Base-by-base conservation (phyloP, 2,329 filamentous ascomycete genomes). In the Zasmidium cellare region DNA sequence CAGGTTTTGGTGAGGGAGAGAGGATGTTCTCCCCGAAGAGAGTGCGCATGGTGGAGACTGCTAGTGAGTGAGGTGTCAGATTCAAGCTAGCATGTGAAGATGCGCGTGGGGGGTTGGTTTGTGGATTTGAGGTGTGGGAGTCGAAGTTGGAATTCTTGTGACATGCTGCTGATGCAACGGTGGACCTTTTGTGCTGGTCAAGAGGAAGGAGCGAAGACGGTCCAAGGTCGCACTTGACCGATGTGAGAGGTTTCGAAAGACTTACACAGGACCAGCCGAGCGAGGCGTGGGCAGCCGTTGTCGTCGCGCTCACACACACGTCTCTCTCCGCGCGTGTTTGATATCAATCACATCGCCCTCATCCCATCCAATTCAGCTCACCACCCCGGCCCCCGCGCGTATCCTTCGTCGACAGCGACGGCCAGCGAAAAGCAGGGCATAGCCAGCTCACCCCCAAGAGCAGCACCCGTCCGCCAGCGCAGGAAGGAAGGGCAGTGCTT, bases 1-100 rank as follows among this genome's bases (percentile, higher is more conserved):
- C 59, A 12, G 65, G 61, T n/a, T 62, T 60, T 7, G 68, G 66
- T 25, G 63, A 57, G 14, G 68, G 69, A 49, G 63, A 68, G 51
- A 68, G 67, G 31, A 72, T 72, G 56, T 71, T 68, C 60, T 69
- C 64, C 28, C 58, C 59, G 59, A 72, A 72, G 22, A 72, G 68
- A 12, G 70, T 72, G 61, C 67, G 69, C 70, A 72, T 71, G 28
- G 50, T 45, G 55, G 46, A 53, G 56, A 60, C 62, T 63, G 56
- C 35, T 35, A 38, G 22, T 49, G 22, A 25, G n/a, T 18, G 25
- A 25, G n/a, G 46, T 55, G 62, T 64, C 51, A 64, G 62, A 60
- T 9, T 3, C 9, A 24, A 25, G 18, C 18, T 22, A 45, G 23
- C 22, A 28, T 49, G 46, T 23, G 35, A 19, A 3, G 38, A 50